Conservation (phyloP, 1,284 basidiomycete genomes). For the Fomitopsis pinicola region DNA sequence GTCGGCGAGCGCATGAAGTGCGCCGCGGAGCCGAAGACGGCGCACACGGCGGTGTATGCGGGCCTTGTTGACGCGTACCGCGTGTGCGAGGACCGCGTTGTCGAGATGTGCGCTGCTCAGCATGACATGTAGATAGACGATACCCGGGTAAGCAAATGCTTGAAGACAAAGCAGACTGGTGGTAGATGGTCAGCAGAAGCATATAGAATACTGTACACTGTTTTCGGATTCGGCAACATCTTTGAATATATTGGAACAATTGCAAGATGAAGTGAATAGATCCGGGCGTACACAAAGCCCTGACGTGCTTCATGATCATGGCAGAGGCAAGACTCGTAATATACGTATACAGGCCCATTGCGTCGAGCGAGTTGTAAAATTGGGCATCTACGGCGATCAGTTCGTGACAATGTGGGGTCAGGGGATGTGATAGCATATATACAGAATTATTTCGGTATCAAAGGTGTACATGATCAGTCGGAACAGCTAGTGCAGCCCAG, state of each 20-base stretch:
- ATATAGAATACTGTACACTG: not conserved
- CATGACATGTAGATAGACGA: not conserved
- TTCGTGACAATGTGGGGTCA: too few species aligned
- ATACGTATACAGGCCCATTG: too few species aligned
- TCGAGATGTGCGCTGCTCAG: constrained; percentile 21
- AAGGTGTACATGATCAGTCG: too few species aligned
- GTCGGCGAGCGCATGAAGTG: constrained; percentile 46
- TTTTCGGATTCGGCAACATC: not conserved
- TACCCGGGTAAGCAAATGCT: not conserved
- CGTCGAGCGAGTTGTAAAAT: too few species aligned
- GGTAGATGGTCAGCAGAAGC: not conserved
- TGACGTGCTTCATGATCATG: too few species aligned
- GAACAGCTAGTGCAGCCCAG: too few species aligned
- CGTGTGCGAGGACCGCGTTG: constrained; percentile 36
- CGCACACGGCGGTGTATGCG: constrained; percentile 28
- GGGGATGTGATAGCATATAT: too few species aligned
- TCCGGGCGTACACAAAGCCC: too few species aligned
- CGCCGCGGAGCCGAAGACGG: constrained; percentile 52
- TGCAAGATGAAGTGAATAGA: not conserved
- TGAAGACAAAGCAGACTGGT: not conserved
- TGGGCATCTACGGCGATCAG: too few species aligned
- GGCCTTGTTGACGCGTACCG: constrained; percentile 32
- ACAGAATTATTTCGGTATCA: too few species aligned
- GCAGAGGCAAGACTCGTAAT: too few species aligned
- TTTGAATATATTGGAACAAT: not conserved